These are phyloP conservation scores for Loxodes magnus DNA, from an alignment of 73 alveolate species.

Conservation along the genomic window DNA sequence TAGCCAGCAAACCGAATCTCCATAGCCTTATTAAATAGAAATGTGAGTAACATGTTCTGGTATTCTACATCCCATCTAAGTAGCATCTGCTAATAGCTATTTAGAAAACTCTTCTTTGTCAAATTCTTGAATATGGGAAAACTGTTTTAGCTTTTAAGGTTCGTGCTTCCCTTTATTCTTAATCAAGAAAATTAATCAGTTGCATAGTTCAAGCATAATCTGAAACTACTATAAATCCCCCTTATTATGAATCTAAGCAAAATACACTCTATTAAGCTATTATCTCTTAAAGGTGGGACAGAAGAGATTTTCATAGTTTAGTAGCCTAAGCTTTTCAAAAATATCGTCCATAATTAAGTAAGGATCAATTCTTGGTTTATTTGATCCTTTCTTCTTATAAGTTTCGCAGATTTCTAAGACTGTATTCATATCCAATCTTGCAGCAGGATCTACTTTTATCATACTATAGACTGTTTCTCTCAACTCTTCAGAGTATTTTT, in stretches of 20 bases:
- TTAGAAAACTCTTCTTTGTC: constrained; percentile 4
- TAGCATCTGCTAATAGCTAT: constrained; percentile 9
- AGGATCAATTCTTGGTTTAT: constrained; percentile 69
- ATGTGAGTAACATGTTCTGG: constrained; percentile 1
- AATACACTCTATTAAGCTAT: constrained; percentile 1
- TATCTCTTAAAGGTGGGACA: constrained; percentile 39
- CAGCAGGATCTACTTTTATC: constrained; percentile 83
- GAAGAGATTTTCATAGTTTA: constrained; percentile 65
- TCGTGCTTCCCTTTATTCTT: not conserved
- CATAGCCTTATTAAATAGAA: constrained; percentile 42
- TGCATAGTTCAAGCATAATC: constrained; percentile 4
- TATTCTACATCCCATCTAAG: not conserved
- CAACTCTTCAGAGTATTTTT: constrained; percentile 46
- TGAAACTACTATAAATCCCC: not conserved
- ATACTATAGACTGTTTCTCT: constrained; percentile 53
- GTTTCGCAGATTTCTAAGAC: constrained; percentile 45
- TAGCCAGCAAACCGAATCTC: constrained; percentile 68
- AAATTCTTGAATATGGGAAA: not conserved
- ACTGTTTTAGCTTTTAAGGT: not conserved
- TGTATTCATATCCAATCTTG: constrained; percentile 54
- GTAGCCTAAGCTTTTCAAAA: constrained; percentile 59
- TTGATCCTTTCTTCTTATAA: constrained; percentile 15
- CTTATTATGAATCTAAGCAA: not conserved
- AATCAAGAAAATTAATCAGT: constrained; percentile 4
- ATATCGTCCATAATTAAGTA: constrained; percentile 79